Percentiles rank a stretch among this genome's conserved stretches.
These are phyloP conservation scores for Neonectria sp. DNA, from an alignment of 2,329 filamentous ascomycete species.

Conservation along the genomic window DNA sequence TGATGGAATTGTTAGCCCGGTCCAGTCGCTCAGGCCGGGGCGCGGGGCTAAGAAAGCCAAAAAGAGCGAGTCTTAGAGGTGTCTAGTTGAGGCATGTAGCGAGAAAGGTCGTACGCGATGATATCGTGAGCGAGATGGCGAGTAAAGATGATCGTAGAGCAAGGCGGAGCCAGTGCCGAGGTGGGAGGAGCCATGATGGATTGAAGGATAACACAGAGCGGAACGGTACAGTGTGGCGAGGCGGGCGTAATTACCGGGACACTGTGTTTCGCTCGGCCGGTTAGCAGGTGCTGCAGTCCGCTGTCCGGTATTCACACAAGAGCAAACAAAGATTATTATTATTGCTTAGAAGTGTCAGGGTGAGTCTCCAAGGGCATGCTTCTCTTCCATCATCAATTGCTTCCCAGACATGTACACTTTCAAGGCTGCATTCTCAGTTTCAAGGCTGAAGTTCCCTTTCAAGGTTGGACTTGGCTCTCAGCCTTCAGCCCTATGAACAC, in stretches of 20 bases:
- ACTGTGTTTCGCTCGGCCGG: slow-evolving; percentile 12
- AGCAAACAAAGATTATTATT: too few relatives aligned
- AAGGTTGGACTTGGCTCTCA: not conserved
- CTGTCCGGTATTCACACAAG: too few relatives aligned
- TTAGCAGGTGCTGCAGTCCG: not conserved
- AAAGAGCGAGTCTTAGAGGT: not conserved
- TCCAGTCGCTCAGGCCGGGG: slow-evolving; percentile 1
- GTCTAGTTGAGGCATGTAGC: slow-evolving; percentile 13
- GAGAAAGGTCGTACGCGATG: not conserved
- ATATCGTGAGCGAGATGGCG: slow-evolving; percentile 3
- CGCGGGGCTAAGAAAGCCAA: slow-evolving; percentile 7
- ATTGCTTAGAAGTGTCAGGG: too few relatives aligned
- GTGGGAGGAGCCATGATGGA: slow-evolving; percentile 28
- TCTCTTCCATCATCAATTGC: not conserved
- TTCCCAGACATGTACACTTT: too few relatives aligned
- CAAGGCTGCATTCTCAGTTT: not conserved
- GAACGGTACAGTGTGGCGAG: slow-evolving; percentile 9
- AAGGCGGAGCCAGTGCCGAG: slow-evolving; percentile 22
- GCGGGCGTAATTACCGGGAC: slow-evolving; percentile 21
- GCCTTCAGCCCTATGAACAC: slow-evolving; percentile 3
- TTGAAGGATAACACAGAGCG: slow-evolving; percentile 13
- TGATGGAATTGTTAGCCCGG: slow-evolving; percentile 7
- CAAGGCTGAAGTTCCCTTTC: too few relatives aligned
- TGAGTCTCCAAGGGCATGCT: not conserved
- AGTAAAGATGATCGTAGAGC: slow-evolving; percentile 12